Evolutionary conservation across 2,329 filamentous ascomycete species (phyloP), one percentile per base, ranked within the genome.

Genomic region (Penicillium sp.): DNA sequence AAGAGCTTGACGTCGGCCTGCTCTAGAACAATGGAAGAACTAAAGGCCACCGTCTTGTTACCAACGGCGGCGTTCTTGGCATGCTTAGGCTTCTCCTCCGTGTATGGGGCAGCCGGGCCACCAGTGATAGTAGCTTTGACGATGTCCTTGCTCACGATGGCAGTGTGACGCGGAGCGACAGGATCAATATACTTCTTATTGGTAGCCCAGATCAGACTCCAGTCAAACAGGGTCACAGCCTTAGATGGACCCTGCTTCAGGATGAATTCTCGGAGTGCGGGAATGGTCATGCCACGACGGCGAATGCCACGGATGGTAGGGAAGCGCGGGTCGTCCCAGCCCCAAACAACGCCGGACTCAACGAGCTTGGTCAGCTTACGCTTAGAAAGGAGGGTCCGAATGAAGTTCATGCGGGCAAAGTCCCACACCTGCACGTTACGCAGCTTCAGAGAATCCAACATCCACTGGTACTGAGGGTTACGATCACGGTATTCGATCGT

Each of bases 101-200:
- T 78, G 59, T 78, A 77, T 4, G 82, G 72, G 39, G 74, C 72
- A 16, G 78, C 73, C 1, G 80, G 83, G 3, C 79, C 76, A 28
- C 86, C 86, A 33, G 73, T 80, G 33, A 94, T 66, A 4, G 73
- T 80, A 15, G 85, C 83, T 59, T 79, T 83, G 47, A 94, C 87
- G 31, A 78, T 74, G 56, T 86, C 77, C 57, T 85, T 81, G 57
- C 81, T 77, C 41, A 80, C 72, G 48, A 96, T 78, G 16, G 84
- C 83, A 18, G 84, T 87, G 71, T 86, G 82, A 35, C 86, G 79
- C 1, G 84, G 83, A 3, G 84, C 82, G 31, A 87, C 71, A 1
- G 86, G 85, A 63, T 91, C 86, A 47, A 91, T 87, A 58, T 85
- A 80, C 69, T 87, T 87, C 72, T 87, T 90, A 75, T 91, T 91